Percentiles rank a stretch among this genome's conserved stretches.
These are phyloP conservation scores for Amanita fuliginea DNA, from an alignment of 768 basidiomycete species.

Conservation along the genomic window DNA sequence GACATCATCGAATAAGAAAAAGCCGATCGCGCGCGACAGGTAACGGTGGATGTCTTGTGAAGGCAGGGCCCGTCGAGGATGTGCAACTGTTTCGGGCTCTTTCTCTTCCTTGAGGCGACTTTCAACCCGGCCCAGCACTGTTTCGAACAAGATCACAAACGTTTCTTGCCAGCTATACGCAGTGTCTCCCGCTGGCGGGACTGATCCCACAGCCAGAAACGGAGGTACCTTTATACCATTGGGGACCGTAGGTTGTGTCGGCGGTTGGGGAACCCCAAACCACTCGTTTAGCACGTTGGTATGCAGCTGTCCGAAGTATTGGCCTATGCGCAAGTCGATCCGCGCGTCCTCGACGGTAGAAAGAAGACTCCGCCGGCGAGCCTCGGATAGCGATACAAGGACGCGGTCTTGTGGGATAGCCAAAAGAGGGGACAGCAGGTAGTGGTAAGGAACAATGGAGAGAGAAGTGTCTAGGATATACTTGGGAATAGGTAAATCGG, in stretches of 20 bases:
- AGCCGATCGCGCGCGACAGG: constrained; percentile 62
- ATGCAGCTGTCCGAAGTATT: constrained; percentile 53
- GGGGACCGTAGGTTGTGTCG: constrained; percentile 11
- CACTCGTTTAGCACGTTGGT: constrained; percentile 61
- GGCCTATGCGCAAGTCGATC: constrained; percentile 53
- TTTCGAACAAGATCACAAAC: constrained; percentile 45
- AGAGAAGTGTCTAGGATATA: constrained; percentile 39
- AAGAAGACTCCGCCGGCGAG: constrained; percentile 23
- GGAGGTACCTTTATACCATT: background rate
- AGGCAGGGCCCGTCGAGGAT: constrained; percentile 17
- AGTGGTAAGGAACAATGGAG: constrained; percentile 33
- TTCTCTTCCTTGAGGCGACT: background rate
- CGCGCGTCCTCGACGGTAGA: constrained; percentile 27
- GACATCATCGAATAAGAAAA: constrained; percentile 68
- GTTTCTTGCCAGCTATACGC: constrained; percentile 71
- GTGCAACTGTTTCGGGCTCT: no score
- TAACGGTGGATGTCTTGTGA: constrained; percentile 33
- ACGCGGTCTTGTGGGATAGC: constrained; percentile 21
- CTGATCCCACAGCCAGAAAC: background rate
- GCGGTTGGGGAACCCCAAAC: constrained; percentile 43
- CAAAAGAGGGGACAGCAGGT: constrained; percentile 38
- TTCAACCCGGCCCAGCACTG: constrained; percentile 35
- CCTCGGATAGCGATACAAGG: constrained; percentile 26
- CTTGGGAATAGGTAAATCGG: constrained; percentile 39
- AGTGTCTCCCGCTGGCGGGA: constrained; percentile 13